phyloP scores from a whole-genome alignment of 495 filamentous ascomycete genomes.

The Penicillium odoratum region DNA sequence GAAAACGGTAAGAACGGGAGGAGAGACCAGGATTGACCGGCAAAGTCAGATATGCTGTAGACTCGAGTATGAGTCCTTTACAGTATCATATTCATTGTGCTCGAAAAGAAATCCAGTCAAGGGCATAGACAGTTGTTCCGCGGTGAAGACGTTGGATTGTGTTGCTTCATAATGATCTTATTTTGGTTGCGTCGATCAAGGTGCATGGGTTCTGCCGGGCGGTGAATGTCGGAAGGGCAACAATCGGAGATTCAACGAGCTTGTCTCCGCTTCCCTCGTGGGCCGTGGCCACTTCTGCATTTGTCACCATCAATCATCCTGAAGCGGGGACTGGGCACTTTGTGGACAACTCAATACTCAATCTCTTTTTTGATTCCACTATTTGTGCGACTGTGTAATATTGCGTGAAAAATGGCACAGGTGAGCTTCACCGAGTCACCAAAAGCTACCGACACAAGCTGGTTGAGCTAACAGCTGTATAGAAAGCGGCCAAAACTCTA shows the following conservation, averaged over 20 bases:
- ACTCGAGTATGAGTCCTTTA: constrained; percentile 14
- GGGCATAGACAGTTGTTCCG: constrained; percentile 2
- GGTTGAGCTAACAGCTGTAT: constrained; percentile 18
- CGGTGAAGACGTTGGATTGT: constrained; percentile 8
- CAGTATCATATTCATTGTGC: constrained; percentile 14
- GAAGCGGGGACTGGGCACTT: too few relatives aligned
- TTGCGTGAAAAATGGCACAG: constrained; percentile 32
- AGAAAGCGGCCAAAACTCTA: constrained; percentile 94
- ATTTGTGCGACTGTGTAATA: background rate
- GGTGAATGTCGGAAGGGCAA: constrained; percentile 31
- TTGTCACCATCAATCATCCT: too few relatives aligned
- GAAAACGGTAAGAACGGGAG: constrained; percentile 23
- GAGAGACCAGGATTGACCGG: constrained; percentile 7
- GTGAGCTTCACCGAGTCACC: constrained; percentile 21
- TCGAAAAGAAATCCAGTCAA: constrained; percentile 1
- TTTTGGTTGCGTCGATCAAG: constrained; percentile 26
- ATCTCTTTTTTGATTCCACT: background rate
- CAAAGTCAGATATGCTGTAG: constrained; percentile 13
- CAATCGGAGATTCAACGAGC: constrained; percentile 14
- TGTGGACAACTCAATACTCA: background rate
- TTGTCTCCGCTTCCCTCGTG: constrained; percentile 1
- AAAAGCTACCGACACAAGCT: background rate
- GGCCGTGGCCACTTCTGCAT: background rate
- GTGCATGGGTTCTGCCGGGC: constrained; percentile 28
- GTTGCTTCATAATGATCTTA: constrained; percentile 15